Conservation (phyloP, 2,329 filamentous ascomycete species). For the Colletotrichum orchidophilum region DNA sequence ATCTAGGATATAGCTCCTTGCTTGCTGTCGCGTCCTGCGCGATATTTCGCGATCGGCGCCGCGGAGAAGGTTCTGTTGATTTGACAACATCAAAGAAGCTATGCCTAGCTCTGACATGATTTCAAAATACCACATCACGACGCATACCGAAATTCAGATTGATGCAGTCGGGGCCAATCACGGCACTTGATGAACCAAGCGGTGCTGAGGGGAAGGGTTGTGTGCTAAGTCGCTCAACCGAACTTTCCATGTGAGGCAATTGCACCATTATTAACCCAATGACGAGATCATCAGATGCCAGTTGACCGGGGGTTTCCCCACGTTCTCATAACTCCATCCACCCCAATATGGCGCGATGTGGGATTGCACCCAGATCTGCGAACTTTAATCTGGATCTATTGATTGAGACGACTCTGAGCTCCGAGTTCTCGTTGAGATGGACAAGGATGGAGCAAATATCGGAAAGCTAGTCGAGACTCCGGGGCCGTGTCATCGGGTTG, state of each 20-base stretch:
- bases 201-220: not conserved
- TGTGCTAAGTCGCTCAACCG: not conserved
- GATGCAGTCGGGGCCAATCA: not conserved
- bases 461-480: not conserved
- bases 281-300: constrained; percentile 1
- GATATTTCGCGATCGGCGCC: not conserved
- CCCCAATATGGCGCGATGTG: constrained; percentile 18
- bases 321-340: not conserved
- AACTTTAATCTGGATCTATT: constrained; percentile 5
- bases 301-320: not conserved
- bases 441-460: not conserved
- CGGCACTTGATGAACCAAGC: not conserved
- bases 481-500: not conserved
- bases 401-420: not conserved
- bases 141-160: not conserved
- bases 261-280: constrained; percentile 17
- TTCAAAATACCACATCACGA: constrained; percentile 6
- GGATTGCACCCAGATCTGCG: constrained; percentile 8
- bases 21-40: not conserved
- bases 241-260: not conserved
- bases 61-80: not conserved
- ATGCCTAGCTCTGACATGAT: constrained; percentile 9
- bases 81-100: not conserved
- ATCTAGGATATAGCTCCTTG: not conserved
- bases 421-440: not conserved